phyloP scores from a whole-genome alignment of 2,329 filamentous ascomycete genomes.

The Cercospora sp. region DNA sequence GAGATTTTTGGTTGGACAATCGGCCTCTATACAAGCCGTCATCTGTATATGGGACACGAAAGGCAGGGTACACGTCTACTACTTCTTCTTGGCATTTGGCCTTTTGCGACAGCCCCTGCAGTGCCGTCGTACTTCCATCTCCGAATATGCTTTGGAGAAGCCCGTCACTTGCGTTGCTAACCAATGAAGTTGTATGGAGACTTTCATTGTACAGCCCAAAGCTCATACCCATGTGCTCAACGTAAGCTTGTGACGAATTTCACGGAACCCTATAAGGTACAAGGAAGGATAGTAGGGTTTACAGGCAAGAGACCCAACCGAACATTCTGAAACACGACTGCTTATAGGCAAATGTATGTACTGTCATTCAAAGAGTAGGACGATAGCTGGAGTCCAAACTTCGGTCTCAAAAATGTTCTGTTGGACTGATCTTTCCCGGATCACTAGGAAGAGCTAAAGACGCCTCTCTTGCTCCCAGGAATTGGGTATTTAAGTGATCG shows the following conservation, averaged over 20 bases:
- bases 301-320: neutral
- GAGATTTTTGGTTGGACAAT: neutral
- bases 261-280: neutral
- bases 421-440: too few relatives aligned
- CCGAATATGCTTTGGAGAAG: too few relatives aligned
- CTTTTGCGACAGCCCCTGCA: neutral
- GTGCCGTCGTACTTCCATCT: neutral
- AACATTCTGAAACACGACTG: neutral
- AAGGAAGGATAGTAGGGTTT: neutral
- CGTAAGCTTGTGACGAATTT: neutral
- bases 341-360: neutral
- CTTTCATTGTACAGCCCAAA: neutral
- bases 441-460: too few relatives aligned
- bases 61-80: neutral
- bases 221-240: neutral
- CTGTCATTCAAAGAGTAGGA: neutral
- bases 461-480: too few relatives aligned
- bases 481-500: neutral
- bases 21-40: neutral
- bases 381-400: neutral
- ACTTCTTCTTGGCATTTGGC: neutral
- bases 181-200: too few relatives aligned
- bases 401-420: neutral
- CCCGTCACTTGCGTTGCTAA: too few relatives aligned
- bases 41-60: neutral